Conservation (phyloP, 805 yeast species). For the Komagataella mondaviorum region DNA sequence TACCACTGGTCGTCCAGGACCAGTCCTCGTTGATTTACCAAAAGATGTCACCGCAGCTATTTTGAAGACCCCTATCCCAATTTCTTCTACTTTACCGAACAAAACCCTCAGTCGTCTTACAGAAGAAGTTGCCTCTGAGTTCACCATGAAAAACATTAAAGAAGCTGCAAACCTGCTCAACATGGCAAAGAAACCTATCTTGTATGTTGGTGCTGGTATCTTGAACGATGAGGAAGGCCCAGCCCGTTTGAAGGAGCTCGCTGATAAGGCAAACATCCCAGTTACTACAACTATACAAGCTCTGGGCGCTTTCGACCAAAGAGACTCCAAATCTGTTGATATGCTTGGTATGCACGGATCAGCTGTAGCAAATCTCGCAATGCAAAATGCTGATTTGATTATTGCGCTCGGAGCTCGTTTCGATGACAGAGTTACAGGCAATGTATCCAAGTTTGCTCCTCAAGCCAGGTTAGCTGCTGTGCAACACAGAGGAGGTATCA, state of each 20-base stretch:
- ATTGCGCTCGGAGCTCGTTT: conserved; percentile 94
- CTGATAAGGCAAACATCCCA: conserved; percentile 86
- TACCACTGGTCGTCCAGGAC: conserved; percentile 93
- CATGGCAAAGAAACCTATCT: conserved; percentile 73
- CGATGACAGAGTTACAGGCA: conserved; percentile 95
- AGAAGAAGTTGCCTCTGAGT: conserved; percentile 54
- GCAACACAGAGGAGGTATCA: conserved; percentile 86
- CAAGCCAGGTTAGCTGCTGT: conserved; percentile 80
- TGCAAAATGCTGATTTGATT: conserved; percentile 87
- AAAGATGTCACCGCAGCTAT: conserved; percentile 95
- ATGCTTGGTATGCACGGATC: conserved; percentile 99
- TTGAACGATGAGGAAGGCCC: conserved; percentile 76
- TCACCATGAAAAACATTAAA: conserved; percentile 58
- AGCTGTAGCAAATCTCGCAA: conserved; percentile 88
- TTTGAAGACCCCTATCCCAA: conserved; percentile 76
- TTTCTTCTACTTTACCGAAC: conserved; percentile 63
- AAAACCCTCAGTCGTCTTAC: conserved; percentile 60
- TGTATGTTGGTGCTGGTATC: conserved; percentile 90
- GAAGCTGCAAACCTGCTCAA: conserved; percentile 72
- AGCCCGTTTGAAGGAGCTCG: conserved; percentile 58
- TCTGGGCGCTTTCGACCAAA: conserved; percentile 89
- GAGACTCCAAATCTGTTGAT: conserved; percentile 79
- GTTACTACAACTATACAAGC: conserved; percentile 95
- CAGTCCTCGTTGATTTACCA: conserved; percentile 94
- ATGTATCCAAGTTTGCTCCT: conserved; percentile 82